Conservation (phyloP, 2,329 filamentous ascomycete species). For the Byssochlamys sp. region DNA sequence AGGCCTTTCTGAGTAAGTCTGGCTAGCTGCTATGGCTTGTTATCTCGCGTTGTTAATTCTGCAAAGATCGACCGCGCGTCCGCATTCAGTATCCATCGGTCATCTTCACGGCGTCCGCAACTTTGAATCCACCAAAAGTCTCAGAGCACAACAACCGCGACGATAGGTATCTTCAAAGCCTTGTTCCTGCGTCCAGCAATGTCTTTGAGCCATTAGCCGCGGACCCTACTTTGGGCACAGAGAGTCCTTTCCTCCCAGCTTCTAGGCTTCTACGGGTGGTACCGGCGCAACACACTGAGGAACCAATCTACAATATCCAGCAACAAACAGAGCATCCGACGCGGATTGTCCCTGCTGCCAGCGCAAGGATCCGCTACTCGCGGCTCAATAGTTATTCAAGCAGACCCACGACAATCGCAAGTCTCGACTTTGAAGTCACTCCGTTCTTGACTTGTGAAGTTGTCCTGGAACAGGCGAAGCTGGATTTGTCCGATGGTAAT, state of each 20-base stretch:
- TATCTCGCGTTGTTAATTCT: slow-evolving; percentile 7
- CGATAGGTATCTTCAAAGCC: slow-evolving; percentile 45
- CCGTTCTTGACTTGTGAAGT: slow-evolving; percentile 43
- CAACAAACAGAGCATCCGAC: slow-evolving; percentile 45
- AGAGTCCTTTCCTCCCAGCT: slow-evolving; percentile 48
- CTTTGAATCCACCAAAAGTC: slow-evolving; percentile 35
- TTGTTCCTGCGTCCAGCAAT: slow-evolving; percentile 49
- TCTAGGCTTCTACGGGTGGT: slow-evolving; percentile 48
- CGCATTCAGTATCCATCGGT: slow-evolving; percentile 48
- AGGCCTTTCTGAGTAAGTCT: slow-evolving; percentile 32
- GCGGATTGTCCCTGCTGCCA: slow-evolving; percentile 46
- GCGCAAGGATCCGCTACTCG: slow-evolving; percentile 48
- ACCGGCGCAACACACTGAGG: slow-evolving; percentile 41
- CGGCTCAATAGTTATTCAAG: slow-evolving; percentile 36
- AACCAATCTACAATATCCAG: slow-evolving; percentile 44
- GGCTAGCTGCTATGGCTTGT: not conserved
- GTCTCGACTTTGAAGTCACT: slow-evolving; percentile 48
- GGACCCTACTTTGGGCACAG: slow-evolving; percentile 38
- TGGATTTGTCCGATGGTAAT: slow-evolving; percentile 39
- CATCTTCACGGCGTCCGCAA: slow-evolving; percentile 43
- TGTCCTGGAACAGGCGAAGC: slow-evolving; percentile 38
- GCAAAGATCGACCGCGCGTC: slow-evolving; percentile 36
- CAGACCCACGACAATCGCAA: slow-evolving; percentile 41
- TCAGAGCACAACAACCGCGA: slow-evolving; percentile 24
- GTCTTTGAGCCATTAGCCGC: slow-evolving; percentile 47